Percentiles rank a stretch among this genome's conserved stretches.
phyloP scores from a whole-genome alignment of 495 filamentous ascomycete species.

The Penicillium lividum region DNA sequence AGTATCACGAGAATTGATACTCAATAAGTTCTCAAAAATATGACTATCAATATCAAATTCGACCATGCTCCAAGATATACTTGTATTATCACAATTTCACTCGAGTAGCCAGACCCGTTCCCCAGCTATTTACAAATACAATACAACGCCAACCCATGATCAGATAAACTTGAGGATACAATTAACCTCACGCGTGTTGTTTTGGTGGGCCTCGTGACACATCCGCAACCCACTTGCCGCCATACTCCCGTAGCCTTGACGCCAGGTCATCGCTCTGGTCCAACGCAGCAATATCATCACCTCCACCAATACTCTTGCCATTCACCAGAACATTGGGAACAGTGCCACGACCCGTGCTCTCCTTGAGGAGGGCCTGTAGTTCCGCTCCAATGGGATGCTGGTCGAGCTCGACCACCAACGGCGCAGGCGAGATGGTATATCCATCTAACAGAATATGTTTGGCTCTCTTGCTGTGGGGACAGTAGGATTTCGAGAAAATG shows the following conservation, averaged over 20 bases:
- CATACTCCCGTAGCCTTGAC: constrained; percentile 71
- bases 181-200: constrained; percentile 9
- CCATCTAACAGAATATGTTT: constrained; percentile 79
- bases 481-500: constrained; percentile 94
- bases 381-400: constrained; percentile 69
- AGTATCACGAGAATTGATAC: too few relatives aligned
- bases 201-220: constrained; percentile 29
- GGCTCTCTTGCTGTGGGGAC: constrained; percentile 77
- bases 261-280: constrained; percentile 67
- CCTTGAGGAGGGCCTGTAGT: constrained; percentile 67
- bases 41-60: too few relatives aligned
- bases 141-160: constrained; percentile 3
- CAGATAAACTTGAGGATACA: not conserved
- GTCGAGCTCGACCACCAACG: constrained; percentile 90
- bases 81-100: not conserved
- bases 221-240: constrained; percentile 66
- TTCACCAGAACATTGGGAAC: constrained; percentile 91
- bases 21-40: too few relatives aligned
- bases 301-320: constrained; percentile 86
- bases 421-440: constrained; percentile 78
- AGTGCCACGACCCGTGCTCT: constrained; percentile 76
- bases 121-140: constrained; percentile 1
- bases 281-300: constrained; percentile 78
- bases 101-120: not conserved
- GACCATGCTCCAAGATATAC: not conserved